Evolutionary conservation across 306 rosid genomes (phyloP).

Genomic region (Inga laurina): DNA sequence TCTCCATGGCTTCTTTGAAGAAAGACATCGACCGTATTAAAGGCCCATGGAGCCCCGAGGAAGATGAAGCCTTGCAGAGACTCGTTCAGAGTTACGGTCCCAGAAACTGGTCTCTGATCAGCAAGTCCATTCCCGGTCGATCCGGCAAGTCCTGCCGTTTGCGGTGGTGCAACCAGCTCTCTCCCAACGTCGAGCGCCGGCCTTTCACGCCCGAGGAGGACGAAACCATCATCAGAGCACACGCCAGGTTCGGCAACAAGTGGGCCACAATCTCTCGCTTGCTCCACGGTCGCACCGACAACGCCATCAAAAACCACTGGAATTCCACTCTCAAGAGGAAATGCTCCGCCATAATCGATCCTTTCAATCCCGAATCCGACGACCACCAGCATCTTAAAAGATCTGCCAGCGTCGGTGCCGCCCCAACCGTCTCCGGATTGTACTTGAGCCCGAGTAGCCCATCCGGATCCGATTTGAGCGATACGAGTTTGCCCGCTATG

Average conservation of each 20-base stretch:
- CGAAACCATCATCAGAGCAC: conserved; percentile 59
- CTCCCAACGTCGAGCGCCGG: conserved; percentile 78
- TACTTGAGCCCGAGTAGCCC: conserved; percentile 62
- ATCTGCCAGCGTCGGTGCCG: conserved; percentile 69
- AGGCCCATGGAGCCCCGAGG: conserved; percentile 93
- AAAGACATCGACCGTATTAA: conserved; percentile 66
- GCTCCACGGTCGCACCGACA: conserved; percentile 86
- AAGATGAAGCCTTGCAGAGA: conserved; percentile 62
- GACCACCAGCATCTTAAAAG: conserved; percentile 58
- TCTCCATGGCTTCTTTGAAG: conserved; percentile 38
- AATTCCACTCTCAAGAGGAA: conserved; percentile 87
- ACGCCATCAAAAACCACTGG: conserved; percentile 92
- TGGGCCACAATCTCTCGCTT: conserved; percentile 88
- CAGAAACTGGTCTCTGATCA: conserved; percentile 75
- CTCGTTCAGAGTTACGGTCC: conserved; percentile 69
- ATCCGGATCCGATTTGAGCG: conserved; percentile 77
- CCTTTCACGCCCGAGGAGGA: conserved; percentile 76
- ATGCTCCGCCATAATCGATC: conserved; percentile 49
- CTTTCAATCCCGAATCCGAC: conserved; percentile 29
- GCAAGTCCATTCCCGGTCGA: conserved; percentile 83
- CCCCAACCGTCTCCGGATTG: conserved; percentile 26
- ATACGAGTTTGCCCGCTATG: conserved; percentile 51
- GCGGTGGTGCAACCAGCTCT: conserved; percentile 92
- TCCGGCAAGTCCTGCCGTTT: conserved; percentile 88
- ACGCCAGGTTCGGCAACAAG: conserved; percentile 68